These are phyloP conservation scores for Trichocladium antarcticum DNA, from an alignment of 495 filamentous ascomycete species.

Conservation along the genomic window DNA sequence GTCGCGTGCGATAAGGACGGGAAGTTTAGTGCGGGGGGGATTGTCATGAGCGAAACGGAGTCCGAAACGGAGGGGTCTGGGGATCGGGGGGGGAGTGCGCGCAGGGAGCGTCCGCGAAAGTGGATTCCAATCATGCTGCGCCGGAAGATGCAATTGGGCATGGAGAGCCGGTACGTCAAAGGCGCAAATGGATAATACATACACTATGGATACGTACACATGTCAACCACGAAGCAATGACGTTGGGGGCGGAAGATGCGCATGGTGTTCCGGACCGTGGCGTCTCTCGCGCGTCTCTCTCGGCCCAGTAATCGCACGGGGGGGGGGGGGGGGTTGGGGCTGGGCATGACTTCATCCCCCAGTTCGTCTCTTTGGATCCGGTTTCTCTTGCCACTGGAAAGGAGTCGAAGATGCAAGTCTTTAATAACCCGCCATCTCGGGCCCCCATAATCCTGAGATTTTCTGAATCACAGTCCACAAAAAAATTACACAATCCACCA, in stretches of 20 bases:
- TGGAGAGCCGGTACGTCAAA: constrained; percentile 34
- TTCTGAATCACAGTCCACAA: neutral
- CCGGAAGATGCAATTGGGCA: constrained; percentile 26
- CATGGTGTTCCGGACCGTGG: no score
- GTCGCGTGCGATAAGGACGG: constrained; percentile 35
- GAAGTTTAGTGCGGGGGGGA: constrained; percentile 16
- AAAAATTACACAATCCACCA: neutral
- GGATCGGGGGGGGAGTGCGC: constrained; percentile 3
- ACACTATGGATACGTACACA: constrained; percentile 21
- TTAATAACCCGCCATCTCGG: constrained; percentile 13
- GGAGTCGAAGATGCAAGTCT: constrained; percentile 2
- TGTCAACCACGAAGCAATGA: constrained; percentile 5
- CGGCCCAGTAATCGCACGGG: no score
- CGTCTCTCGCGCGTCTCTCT: no score
- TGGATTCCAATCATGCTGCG: constrained; percentile 25
- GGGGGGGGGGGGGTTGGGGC: neutral
- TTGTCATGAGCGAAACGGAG: constrained; percentile 21
- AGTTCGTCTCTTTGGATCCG: constrained; percentile 9
- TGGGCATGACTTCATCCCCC: constrained; percentile 20
- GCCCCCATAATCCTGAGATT: constrained; percentile 1
- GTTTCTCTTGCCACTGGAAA: constrained; percentile 10
- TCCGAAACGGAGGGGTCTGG: constrained; percentile 15
- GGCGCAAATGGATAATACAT: constrained; percentile 20
- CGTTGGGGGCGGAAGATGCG: neutral
- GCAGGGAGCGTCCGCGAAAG: constrained; percentile 6